Percentiles rank a stretch among this genome's conserved stretches.
phyloP scores from a whole-genome alignment of 2,329 filamentous ascomycete genomes.

The Fusarium duplospermum region DNA sequence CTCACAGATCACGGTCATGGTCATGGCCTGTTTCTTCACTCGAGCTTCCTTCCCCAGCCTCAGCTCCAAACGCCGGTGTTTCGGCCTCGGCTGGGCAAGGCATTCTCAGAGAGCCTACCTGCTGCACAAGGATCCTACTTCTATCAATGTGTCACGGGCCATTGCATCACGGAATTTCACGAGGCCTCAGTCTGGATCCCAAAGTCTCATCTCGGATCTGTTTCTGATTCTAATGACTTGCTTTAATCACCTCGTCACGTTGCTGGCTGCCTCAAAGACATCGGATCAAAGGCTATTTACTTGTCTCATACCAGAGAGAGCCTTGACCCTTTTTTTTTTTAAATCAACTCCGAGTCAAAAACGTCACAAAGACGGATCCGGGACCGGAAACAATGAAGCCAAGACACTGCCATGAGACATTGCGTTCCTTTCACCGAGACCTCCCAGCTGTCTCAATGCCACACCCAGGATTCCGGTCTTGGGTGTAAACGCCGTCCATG shows the following conservation, averaged over 20 bases:
- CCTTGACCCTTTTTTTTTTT: background rate
- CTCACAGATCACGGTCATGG: slow-evolving; percentile 5
- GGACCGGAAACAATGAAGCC: slow-evolving; percentile 6
- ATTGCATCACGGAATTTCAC: background rate
- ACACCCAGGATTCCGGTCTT: background rate
- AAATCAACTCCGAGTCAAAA: background rate
- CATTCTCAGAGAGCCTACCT: slow-evolving; percentile 8
- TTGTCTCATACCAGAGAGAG: background rate
- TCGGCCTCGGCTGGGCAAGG: slow-evolving; percentile 17
- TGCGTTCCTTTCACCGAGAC: slow-evolving; percentile 11
- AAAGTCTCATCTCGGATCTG: slow-evolving; percentile 31
- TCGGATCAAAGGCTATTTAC: slow-evolving; percentile 1
- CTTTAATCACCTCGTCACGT: slow-evolving; percentile 1
- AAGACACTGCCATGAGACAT: slow-evolving; percentile 4
- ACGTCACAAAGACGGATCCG: background rate
- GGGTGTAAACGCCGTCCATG: background rate
- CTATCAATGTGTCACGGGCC: background rate
- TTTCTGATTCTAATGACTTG: slow-evolving; percentile 18
- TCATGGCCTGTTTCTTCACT: slow-evolving; percentile 14
- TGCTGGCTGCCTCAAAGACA: background rate
- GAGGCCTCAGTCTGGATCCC: slow-evolving; percentile 3
- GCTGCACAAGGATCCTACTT: background rate
- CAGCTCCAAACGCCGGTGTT: slow-evolving; percentile 28
- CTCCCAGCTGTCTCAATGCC: slow-evolving; percentile 13
- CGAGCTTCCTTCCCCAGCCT: slow-evolving; percentile 5